phyloP scores from a whole-genome alignment of 2,329 filamentous ascomycete genomes.

The Claviceps paspali region DNA sequence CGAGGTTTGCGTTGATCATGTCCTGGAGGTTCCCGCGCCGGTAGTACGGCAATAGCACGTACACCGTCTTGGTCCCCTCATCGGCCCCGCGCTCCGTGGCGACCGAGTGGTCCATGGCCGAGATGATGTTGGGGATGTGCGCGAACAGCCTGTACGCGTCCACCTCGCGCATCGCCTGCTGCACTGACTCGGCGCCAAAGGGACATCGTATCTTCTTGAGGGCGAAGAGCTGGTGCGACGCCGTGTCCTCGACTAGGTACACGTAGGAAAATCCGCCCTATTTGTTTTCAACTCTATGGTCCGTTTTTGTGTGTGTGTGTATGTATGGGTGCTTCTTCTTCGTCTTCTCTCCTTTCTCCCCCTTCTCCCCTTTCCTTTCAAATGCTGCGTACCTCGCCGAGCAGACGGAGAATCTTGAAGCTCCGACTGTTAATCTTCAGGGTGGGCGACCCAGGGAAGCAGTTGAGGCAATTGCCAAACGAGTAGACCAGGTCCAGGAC shows the following conservation, averaged over 20 bases:
- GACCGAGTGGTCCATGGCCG: conserved; percentile 68
- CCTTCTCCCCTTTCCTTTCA: too few relatives aligned
- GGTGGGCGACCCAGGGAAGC: conserved; percentile 86
- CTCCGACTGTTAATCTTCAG: conserved; percentile 88
- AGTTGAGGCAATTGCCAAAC: conserved; percentile 87
- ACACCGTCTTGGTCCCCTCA: conserved; percentile 72
- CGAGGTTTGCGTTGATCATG: conserved; percentile 94
- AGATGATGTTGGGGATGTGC: conserved; percentile 73
- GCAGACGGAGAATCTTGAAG: conserved; percentile 87
- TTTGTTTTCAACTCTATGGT: too few relatives aligned
- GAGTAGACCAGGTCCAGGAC: conserved; percentile 82
- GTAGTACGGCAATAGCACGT: conserved; percentile 93
- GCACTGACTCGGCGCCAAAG: conserved; percentile 90
- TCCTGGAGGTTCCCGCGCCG: conserved; percentile 90
- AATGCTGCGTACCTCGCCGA: conserved; percentile 59
- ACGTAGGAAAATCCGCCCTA: conserved; percentile 97
- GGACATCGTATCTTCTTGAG: conserved; percentile 98
- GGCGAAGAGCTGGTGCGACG: conserved; percentile 70
- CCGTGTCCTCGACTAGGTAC: conserved; percentile 89
- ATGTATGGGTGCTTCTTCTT: too few relatives aligned
- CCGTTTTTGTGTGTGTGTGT: too few relatives aligned
- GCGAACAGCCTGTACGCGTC: conserved; percentile 89
- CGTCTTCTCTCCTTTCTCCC: too few relatives aligned
- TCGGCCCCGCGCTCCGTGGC: conserved; percentile 52
- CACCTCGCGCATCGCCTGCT: conserved; percentile 89